Evolutionary conservation across 352 stramenopile species (phyloP), one percentile per base, ranked within the genome.

Genomic region (Phytophthora vignae): DNA sequence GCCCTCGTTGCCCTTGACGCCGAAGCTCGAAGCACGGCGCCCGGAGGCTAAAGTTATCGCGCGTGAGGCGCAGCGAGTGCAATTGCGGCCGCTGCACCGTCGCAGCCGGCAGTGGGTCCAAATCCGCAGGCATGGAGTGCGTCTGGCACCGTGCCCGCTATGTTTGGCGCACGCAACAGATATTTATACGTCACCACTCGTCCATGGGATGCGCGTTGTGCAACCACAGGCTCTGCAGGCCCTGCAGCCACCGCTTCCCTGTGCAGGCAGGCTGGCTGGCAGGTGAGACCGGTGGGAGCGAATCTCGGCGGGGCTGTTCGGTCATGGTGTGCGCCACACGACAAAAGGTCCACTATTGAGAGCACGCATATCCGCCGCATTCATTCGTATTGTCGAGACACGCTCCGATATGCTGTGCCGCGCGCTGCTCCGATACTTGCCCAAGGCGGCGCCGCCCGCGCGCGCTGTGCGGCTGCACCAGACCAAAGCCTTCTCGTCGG

Each of bases 401-500:
- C 12, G 21, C 4, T 17, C n/a, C 29, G 19, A 17, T 25, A 71
- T 75, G 73, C 50, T 80, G 60, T 60, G 56, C 25, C 42, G 59
- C 25, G 25, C 29, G 6, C 19, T 79, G 55, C 64, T 71, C 22
- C 69, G 31, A 60, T 50, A 50, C 31, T 42, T 55, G 40, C 36
- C 57, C 3, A 67, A 72, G 22, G 29, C 38, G 14, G 31, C 50
- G 17, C 2, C 42, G 15, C 27, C 36, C 10, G 31, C 21, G 14
- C 54, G 36, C 52, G 15, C 46, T 14, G 52, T 48, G 50, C 42
- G 40, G 29, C 27, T 64, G 9, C 25, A 40, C 1, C 60, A 63
- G n/a, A 29, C 48, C 8, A 71, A 64, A 64, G 15, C 36, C 31
- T 69, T 84, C 27, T 88, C 78, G 2, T 76, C 73, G 0, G 63